Evolutionary conservation across 768 basidiomycete species (phyloP), one percentile per base, ranked within the genome.

Genomic region (Tylopilus sp.): DNA sequence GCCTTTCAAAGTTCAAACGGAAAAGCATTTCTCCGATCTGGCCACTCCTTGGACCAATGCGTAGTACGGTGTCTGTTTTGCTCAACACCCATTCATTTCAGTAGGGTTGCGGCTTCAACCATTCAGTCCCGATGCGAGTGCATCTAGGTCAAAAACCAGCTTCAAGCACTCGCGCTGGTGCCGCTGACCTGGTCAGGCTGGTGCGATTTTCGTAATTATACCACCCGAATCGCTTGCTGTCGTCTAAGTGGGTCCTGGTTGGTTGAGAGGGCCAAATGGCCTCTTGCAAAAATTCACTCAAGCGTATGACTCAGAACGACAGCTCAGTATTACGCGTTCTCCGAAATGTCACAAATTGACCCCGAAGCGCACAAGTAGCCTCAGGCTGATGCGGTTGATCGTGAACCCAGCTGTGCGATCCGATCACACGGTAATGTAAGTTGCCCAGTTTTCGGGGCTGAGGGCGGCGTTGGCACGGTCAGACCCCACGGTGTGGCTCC

Each of bases 341-440:
- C 28, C 26, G 18, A 17, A 41, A 45, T 2, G n/a, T 41, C 33
- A 36, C n/a, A n/a, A 40, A 25, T 23, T 39, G 11, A 10, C 38
- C 17, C 39, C 31, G 25, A 45, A 4, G 23, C 31, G 18, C 17
- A 41, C 33, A 22, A 13, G n/a, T n/a, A n/a, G n/a, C n/a, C n/a
- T 28, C 23, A 13, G 21, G 23, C 1, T 17, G 18, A 33, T 22
- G 30, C 18, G 3, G n/a, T n/a, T 26, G 25, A 41, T 48, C 22
- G 8, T 17, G 18, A 26, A 25, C 35, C 13, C 38, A 39, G 26
- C 15, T 20, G 28, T 39, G 31, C 30, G 26, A 31, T 43, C 44
- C 38, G 49, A 55, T 58, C 64, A 52, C 56, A 57, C 50, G 51
- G 53, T 42, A 48, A 52, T 44, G n/a, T 44, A 52, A 43, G 40